A percentile compares a stretch with the other conserved stretches of the same genome.
Conservation (phyloP, 805 yeast species). For the Ogataea parapolymorpha region DNA sequence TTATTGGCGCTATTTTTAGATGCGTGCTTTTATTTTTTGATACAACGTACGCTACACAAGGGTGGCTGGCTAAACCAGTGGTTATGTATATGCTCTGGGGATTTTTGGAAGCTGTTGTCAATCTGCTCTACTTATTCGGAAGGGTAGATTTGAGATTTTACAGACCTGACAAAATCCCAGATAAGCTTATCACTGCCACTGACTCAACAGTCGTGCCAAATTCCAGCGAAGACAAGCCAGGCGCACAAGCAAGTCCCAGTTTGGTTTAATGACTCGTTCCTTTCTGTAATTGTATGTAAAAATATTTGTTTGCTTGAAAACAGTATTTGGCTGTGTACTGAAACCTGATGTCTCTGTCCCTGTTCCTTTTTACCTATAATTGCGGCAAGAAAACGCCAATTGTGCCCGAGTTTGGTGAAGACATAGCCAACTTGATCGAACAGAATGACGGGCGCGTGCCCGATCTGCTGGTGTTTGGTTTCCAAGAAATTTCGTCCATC, state of each 20-base stretch:
- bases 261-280: background rate
- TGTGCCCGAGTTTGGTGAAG: slow-evolving; percentile 25
- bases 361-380: slow-evolving; percentile 13
- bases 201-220: background rate
- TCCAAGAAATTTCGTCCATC: slow-evolving; percentile 60
- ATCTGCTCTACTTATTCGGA: slow-evolving; percentile 53
- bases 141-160: slow-evolving; percentile 77
- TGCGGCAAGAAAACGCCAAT: slow-evolving; percentile 30
- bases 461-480: slow-evolving; percentile 55
- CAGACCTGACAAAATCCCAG: slow-evolving; percentile 53
- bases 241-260: background rate
- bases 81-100: slow-evolving; percentile 72
- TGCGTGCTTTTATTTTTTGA: slow-evolving; percentile 43
- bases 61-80: slow-evolving; percentile 49
- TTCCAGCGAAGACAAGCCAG: slow-evolving; percentile 2
- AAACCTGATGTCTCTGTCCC: slow-evolving; percentile 7
- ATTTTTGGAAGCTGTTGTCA: slow-evolving; percentile 55
- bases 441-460: slow-evolving; percentile 34
- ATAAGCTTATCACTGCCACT: background rate
- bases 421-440: slow-evolving; percentile 5
- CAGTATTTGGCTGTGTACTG: slow-evolving; percentile 1
- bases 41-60: slow-evolving; percentile 30
- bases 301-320: background rate
- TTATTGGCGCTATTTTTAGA: slow-evolving; percentile 50
- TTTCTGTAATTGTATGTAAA: background rate